Conservation (phyloP, 75 land plant genomes). For the Ceratopteris richardii region DNA sequence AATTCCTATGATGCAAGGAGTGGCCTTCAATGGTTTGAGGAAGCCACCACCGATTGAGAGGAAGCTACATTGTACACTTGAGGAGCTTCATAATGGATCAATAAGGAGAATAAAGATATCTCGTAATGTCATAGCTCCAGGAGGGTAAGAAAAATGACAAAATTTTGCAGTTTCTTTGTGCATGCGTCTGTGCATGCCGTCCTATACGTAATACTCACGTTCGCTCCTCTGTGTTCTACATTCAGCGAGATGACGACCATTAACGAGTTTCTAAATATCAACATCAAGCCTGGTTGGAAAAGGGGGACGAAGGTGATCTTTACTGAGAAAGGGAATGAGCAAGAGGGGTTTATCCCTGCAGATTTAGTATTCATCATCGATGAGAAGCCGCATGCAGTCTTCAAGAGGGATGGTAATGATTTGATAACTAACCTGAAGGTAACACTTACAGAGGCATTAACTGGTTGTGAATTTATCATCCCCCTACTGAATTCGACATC, state of each 20-base stretch:
- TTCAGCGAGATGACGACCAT: slow-evolving; percentile 36
- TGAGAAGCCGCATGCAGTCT: slow-evolving; percentile 52
- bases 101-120: slow-evolving; percentile 44
- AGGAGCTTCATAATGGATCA: slow-evolving; percentile 41
- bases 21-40: slow-evolving; percentile 3
- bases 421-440: slow-evolving; percentile 41
- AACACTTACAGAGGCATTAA: slow-evolving; percentile 51
- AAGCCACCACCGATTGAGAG: slow-evolving; percentile 30
- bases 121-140: slow-evolving; percentile 18
- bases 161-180: no score
- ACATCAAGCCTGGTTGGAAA: slow-evolving; percentile 70
- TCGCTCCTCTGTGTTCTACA: no score
- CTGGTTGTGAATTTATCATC: slow-evolving; percentile 36
- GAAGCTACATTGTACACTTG: slow-evolving; percentile 33
- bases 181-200: no score
- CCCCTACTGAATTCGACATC: slow-evolving; percentile 42
- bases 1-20: background rate
- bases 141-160: slow-evolving; percentile 10
- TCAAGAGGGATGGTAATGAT: slow-evolving; percentile 66
- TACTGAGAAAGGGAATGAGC: slow-evolving; percentile 54
- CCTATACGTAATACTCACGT: no score
- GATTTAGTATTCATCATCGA: slow-evolving; percentile 58
- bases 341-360: slow-evolving; percentile 37
- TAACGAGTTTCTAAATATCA: slow-evolving; percentile 52
- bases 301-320: slow-evolving; percentile 62